Evolutionary conservation across 2,329 filamentous ascomycete genomes (phyloP).

Genomic region (Helotiales sp.): DNA sequence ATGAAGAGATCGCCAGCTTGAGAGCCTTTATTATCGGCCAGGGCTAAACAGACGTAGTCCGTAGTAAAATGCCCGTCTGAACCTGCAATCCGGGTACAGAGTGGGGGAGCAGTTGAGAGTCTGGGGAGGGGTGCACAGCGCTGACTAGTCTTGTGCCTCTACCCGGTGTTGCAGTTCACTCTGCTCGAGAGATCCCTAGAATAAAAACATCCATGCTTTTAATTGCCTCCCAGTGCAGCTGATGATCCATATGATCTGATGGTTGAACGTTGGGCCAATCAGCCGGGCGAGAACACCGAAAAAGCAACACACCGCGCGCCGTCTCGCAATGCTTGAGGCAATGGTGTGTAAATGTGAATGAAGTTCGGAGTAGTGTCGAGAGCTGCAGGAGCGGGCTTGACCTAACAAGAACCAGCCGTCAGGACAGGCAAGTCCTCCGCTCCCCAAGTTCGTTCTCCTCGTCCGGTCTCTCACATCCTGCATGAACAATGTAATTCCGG

Average conservation of each 20-base stretch:
- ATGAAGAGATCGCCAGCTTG: too few relatives aligned
- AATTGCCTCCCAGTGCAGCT: background rate
- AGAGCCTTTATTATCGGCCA: too few relatives aligned
- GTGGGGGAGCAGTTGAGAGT: background rate
- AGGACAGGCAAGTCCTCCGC: background rate
- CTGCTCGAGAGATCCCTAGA: background rate
- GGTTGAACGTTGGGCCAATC: constrained; percentile 4
- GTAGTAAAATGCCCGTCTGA: too few relatives aligned
- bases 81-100: background rate
- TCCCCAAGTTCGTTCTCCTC: background rate
- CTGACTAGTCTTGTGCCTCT: background rate
- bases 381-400: background rate
- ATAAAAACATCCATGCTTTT: background rate
- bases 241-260: background rate
- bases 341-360: background rate
- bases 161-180: background rate
- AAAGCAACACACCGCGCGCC: constrained; percentile 13
- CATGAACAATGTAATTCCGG: background rate
- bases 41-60: too few relatives aligned
- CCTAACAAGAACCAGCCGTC: background rate
- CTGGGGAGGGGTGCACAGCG: too few relatives aligned
- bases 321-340: background rate
- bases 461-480: background rate
- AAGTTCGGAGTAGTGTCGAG: background rate
- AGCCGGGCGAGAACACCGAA: background rate